Conservation (phyloP, 73 alveolate genomes). For the Paramecium primaurelia region DNA sequence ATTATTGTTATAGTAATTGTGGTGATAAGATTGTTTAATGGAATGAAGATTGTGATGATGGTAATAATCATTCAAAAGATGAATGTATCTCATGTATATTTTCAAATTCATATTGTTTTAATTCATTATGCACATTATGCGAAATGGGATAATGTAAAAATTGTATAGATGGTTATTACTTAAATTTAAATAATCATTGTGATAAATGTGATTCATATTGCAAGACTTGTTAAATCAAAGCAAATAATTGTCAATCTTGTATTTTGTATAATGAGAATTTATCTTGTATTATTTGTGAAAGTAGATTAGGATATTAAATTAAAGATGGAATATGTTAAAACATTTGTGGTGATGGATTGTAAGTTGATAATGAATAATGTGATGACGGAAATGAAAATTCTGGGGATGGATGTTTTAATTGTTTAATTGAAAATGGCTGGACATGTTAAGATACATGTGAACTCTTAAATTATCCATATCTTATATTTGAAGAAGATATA, state of each 20-base stretch:
- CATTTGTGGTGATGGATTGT: neutral
- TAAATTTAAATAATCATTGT: neutral
- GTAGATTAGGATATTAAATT: neutral
- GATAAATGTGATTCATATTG: neutral
- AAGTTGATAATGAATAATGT: neutral
- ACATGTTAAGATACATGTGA: neutral
- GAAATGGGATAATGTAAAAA: neutral
- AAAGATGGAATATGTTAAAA: neutral
- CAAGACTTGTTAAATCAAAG: neutral
- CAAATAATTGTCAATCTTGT: neutral
- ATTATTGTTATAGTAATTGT: neutral
- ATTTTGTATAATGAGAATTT: neutral
- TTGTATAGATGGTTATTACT: neutral
- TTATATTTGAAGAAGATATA: neutral
- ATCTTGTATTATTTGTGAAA: neutral
- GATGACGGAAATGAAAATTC: neutral
- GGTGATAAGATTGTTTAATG: neutral
- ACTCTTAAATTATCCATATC: neutral
- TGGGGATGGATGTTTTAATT: neutral
- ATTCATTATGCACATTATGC: neutral
- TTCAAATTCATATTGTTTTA: neutral
- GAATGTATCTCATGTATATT: neutral
- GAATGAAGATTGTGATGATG: conserved; percentile 42
- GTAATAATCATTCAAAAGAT: neutral
- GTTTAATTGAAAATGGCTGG: neutral